These are phyloP conservation scores for Leucosporidium yakuticum DNA, from an alignment of 768 basidiomycete species.

Conservation along the genomic window DNA sequence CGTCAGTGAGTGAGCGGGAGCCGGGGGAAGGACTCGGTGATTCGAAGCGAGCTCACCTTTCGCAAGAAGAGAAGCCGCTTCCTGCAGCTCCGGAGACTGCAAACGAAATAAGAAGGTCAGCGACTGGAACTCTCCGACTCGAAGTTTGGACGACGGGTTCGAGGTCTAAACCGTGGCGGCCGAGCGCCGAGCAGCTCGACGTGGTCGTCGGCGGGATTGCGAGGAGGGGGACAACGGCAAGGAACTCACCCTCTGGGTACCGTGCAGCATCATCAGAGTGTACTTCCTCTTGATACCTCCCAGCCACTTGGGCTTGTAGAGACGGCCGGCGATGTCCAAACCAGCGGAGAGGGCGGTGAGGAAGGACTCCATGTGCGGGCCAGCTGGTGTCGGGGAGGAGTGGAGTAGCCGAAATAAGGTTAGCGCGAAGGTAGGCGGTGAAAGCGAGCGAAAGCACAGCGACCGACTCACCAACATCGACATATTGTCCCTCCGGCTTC, in stretches of 20 bases:
- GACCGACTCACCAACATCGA: conserved; percentile 48
- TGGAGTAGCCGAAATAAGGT: no score
- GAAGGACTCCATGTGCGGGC: background rate
- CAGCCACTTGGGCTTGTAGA: conserved; percentile 50
- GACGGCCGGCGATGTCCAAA: conserved; percentile 40
- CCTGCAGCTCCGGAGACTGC: conserved; percentile 31
- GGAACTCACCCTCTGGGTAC: background rate
- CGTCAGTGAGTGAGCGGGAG: background rate
- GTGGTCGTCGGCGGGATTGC: no score
- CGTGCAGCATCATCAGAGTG: conserved; percentile 9
- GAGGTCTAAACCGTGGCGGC: conserved; percentile 42
- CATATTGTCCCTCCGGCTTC: conserved; percentile 47
- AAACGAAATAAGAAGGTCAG: no score
- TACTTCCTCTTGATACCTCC: conserved; percentile 48
- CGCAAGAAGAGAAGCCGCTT: conserved; percentile 43
- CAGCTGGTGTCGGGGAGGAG: no score
- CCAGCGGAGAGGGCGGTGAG: background rate
- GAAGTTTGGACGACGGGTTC: no score
- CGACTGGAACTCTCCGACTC: no score
- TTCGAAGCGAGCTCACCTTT: conserved; percentile 45
- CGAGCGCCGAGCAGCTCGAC: background rate
- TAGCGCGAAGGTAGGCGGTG: no score
- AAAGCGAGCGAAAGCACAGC: no score
- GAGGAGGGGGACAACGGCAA: background rate
- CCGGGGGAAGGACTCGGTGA: background rate